Evolutionary conservation across 805 yeast species (phyloP).

Genomic region (Pichia californica): DNA sequence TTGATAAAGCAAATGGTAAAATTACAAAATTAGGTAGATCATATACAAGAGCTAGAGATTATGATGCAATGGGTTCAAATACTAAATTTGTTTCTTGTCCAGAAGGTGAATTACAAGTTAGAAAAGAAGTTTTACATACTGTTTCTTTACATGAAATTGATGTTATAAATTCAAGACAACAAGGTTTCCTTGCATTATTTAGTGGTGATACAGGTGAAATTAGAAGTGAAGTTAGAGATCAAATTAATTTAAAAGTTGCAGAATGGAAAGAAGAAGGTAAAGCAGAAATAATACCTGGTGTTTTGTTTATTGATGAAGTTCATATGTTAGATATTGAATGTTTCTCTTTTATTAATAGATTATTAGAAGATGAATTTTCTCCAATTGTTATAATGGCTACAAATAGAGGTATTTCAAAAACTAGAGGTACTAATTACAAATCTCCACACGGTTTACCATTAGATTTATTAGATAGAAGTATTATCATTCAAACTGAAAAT

Average conservation of each 20-base stretch:
- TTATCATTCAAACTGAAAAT: slow-evolving; percentile 89
- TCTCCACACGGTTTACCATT: slow-evolving; percentile 98
- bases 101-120: slow-evolving; percentile 97
- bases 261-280: slow-evolving; percentile 97
- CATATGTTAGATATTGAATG: slow-evolving; percentile 98
- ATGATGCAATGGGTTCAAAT: slow-evolving; percentile 97
- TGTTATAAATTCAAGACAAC: slow-evolving; percentile 92
- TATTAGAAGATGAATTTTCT: slow-evolving; percentile 84
- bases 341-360: slow-evolving; percentile 89
- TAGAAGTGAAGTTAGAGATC: slow-evolving; percentile 77
- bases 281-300: slow-evolving; percentile 97
- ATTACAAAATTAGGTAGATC: slow-evolving; percentile 96
- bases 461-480: slow-evolving; percentile 84
- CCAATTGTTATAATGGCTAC: slow-evolving; percentile 96
- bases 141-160: slow-evolving; percentile 95
- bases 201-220: slow-evolving; percentile 93
- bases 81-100: slow-evolving; percentile 85
- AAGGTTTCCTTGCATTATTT: slow-evolving; percentile 45
- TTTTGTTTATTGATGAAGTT: slow-evolving; percentile 93
- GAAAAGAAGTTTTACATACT: slow-evolving; percentile 96
- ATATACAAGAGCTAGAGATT: slow-evolving; percentile 98
- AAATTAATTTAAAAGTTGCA: slow-evolving; percentile 60
- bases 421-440: slow-evolving; percentile 83
- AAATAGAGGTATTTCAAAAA: slow-evolving; percentile 86
- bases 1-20: slow-evolving; percentile 96